A percentile compares a stretch with the other conserved stretches of the same genome.
phyloP scores from a whole-genome alignment of 2,329 filamentous ascomycete species.

The Hawksworthiomyces lignivorus region DNA sequence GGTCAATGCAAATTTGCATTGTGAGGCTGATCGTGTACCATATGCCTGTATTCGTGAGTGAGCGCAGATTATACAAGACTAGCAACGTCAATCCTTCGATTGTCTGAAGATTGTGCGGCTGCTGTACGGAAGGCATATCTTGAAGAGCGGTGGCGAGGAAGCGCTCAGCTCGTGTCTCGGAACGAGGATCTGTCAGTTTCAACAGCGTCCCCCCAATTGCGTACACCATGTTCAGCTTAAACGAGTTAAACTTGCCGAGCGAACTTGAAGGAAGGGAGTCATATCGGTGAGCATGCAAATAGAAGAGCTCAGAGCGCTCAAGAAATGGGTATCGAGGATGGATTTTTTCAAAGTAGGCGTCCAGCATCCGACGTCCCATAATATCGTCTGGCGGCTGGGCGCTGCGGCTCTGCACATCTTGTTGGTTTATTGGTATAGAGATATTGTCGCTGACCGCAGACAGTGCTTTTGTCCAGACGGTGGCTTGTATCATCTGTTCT shows the following conservation, averaged over 20 bases:
- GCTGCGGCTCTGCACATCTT: neutral
- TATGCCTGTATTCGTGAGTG: constrained; percentile 40
- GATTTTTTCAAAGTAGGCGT: constrained; percentile 17
- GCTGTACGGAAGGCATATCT: constrained; percentile 39
- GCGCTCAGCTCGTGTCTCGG: constrained; percentile 23
- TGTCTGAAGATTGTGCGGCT: constrained; percentile 40
- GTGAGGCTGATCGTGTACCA: constrained; percentile 48
- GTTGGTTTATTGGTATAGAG: neutral
- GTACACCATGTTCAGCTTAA: constrained; percentile 44
- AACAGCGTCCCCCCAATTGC: constrained; percentile 42
- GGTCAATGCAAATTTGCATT: constrained; percentile 44
- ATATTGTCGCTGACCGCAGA: neutral
- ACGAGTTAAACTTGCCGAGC: constrained; percentile 33
- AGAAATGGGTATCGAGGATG: constrained; percentile 43
- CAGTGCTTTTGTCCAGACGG: constrained; percentile 46
- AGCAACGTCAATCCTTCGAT: constrained; percentile 44
- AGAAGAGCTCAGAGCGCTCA: constrained; percentile 35
- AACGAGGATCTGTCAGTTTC: constrained; percentile 34
- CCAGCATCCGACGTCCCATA: constrained; percentile 4
- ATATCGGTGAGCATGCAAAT: constrained; percentile 30
- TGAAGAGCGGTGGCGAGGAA: constrained; percentile 42
- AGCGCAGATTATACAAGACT: constrained; percentile 43
- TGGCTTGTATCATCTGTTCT: constrained; percentile 45
- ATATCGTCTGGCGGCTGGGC: neutral
- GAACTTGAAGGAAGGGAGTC: constrained; percentile 19